Evolutionary conservation across 202 grass and related monocot species (phyloP), one percentile per base, ranked within the genome.

Genomic region (Hordeum pubiflorum): DNA sequence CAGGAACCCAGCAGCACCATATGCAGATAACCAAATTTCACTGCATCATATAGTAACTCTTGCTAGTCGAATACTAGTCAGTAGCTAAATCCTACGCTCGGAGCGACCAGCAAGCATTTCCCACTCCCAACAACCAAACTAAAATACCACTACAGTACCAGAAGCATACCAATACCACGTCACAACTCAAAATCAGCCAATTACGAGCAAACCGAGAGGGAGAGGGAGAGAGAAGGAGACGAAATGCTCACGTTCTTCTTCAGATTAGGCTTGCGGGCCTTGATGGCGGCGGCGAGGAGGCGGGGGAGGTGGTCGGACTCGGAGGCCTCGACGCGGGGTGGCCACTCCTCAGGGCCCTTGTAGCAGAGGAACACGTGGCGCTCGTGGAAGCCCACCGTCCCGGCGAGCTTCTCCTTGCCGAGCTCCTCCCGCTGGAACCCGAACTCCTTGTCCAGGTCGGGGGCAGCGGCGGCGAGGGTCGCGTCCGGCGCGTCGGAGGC

Each of bases 291-390:
- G 22, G 89, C 87, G 64, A 99, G 85, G 68, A 90, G 78, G 77
- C 90, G 82, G 5, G 96, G 96, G 50, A 96, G 74, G 65, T 83
- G 85, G 77, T 96, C 96, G 5, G 92, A 93, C 46, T 96, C 89
- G 4, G 92, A 69, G 65, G 87, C 89, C 89, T 99, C 96, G 60
- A 93, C 63, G 82, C 79, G 85, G 23, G 92, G 85, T 4, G 92
- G 90, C 96, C 96, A 99, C 63, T 87, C 85, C 44, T 88, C 75
- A 12, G 96, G 96, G 15, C 75, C 82, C 90, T 99, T 99, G 85
- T 96, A 99, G 48, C 96, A 93, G 23, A 99, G 90, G 87, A 99
- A 93, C 46, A 96, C 86, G 48, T 95, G 92, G 50, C 96, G 96
- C 82, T 93, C 89, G 86, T 95, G 80, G 86, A 82, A 87, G 33